Base-by-base conservation (phyloP, 768 basidiomycete genomes). In the Russula compacta region DNA sequence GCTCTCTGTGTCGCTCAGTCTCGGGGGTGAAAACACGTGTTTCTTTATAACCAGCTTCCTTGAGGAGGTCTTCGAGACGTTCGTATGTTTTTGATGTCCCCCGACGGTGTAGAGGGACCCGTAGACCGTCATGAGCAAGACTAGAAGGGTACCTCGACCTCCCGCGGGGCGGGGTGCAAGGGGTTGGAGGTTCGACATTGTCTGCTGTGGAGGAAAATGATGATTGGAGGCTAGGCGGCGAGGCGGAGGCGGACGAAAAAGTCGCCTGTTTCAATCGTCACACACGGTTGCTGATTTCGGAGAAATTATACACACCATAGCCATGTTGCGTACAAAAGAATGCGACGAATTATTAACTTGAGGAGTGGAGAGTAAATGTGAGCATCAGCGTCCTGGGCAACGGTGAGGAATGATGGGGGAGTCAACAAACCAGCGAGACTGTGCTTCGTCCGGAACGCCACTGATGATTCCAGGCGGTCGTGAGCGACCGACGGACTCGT, bases 1-100 rank as follows among this genome's bases (percentile, higher is more conserved):
- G 9, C 68, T 53, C 69, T 68, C 61, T 63, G 58, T 54, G 59
- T 42, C 81, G 79, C 61, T 92, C 89, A 4, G 79, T 76, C 72
- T 93, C 90, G 8, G 93, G 92, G 0, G 93, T 94, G 67, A 90
- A 89, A 11, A 97, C 80, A 46, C 92, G 81, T 3, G 92, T 94
- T 69, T 95, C 93, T 71, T 92, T 92, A 77, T 94, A 95, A 2
- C 93, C 93, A 1, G 91, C 91, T 70, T 92, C 88, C 53, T 83
- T 78, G 32, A 97, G 78, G 17, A 97, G 77, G 73, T 94, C 90
- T 65, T 93, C 93, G 19, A 95, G 79, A 6, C 83, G 79, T 66
- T 94, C 92, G 65, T 92, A 93, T 4, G 83, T 89, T 64, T 81
- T 82, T 2, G 89, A 90, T 19, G 82, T 91, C 1, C 90, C 90